Conservation (phyloP, 495 filamentous ascomycete species). For the Neurospora sublineolata region DNA sequence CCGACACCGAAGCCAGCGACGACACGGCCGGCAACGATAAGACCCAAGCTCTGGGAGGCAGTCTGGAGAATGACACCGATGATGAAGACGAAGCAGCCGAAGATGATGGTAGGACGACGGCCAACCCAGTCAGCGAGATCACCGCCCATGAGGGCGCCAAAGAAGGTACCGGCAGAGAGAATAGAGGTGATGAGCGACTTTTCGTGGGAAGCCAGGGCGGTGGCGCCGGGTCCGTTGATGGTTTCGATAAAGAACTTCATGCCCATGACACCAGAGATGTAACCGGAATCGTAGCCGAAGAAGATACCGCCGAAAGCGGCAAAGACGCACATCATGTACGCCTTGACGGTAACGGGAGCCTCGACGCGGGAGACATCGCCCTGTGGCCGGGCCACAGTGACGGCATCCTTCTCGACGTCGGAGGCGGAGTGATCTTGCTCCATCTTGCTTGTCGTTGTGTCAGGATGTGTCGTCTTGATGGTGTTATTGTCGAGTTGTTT, state of each 20-base stretch:
- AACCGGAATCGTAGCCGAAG: slow-evolving; percentile 54
- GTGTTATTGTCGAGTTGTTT: not conserved
- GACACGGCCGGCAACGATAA: slow-evolving; percentile 51
- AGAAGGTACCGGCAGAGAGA: slow-evolving; percentile 47
- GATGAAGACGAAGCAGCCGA: slow-evolving; percentile 51
- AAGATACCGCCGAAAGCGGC: slow-evolving; percentile 57
- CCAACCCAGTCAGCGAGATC: slow-evolving; percentile 58
- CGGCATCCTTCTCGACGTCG: slow-evolving; percentile 8
- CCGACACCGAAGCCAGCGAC: slow-evolving; percentile 45
- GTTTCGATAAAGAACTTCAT: slow-evolving; percentile 45
- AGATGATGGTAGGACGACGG: slow-evolving; percentile 55
- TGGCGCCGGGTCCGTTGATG: slow-evolving; percentile 25
- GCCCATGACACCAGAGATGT: slow-evolving; percentile 49
- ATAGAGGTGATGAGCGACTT: slow-evolving; percentile 66
- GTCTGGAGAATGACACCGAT: slow-evolving; percentile 54
- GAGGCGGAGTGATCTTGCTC: slow-evolving; percentile 6
- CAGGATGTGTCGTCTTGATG: not conserved
- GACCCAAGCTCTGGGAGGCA: slow-evolving; percentile 13
- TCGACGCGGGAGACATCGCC: slow-evolving; percentile 39
- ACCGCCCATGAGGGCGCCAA: slow-evolving; percentile 58
- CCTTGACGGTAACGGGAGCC: slow-evolving; percentile 51
- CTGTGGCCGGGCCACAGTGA: slow-evolving; percentile 5
- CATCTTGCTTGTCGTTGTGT: not conserved
- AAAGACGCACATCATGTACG: slow-evolving; percentile 58
- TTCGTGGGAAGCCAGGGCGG: slow-evolving; percentile 16